Conservation (phyloP, 2,329 filamentous ascomycete species). For the Cercospora brassicicola region DNA sequence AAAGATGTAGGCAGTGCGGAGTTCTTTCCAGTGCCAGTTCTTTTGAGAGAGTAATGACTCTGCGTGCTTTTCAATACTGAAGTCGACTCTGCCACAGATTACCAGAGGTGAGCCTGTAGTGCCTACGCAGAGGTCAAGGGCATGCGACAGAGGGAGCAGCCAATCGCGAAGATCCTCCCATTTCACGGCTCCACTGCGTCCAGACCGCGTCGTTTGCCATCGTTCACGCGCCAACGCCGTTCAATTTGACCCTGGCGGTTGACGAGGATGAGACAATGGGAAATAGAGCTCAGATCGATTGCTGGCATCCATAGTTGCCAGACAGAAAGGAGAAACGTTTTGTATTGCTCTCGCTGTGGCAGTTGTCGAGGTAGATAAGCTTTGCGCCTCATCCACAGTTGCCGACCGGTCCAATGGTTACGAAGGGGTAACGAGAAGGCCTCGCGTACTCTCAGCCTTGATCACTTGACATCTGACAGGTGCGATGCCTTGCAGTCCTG, state of each 20-base stretch:
- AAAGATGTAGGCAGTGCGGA: not conserved
- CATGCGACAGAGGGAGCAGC: not conserved
- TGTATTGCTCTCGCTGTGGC: not conserved
- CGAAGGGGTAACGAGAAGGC: not conserved
- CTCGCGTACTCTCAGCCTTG: not conserved
- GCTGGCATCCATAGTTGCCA: not conserved
- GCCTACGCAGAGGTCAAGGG: not conserved
- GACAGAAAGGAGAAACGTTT: not conserved
- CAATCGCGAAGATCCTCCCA: not conserved
- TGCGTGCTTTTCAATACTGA: not conserved
- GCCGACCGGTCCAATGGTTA: not conserved
- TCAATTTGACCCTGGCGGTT: not conserved
- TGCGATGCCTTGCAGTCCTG: not conserved
- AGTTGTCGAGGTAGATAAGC: not conserved
- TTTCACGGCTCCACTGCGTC: not conserved
- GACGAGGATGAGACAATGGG: not conserved
- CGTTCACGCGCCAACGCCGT: not conserved
- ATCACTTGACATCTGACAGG: not conserved
- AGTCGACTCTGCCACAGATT: not conserved
- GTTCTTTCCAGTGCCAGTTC: not conserved
- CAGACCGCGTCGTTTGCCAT: not conserved
- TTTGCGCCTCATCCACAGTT: conserved; percentile 6
- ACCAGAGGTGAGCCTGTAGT: not conserved
- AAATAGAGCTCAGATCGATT: not conserved
- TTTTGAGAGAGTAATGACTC: not conserved